Evolutionary conservation across 1,139 yeast genomes (phyloP).

Genomic region (Hyphopichia wangnamkhiaoensis): DNA sequence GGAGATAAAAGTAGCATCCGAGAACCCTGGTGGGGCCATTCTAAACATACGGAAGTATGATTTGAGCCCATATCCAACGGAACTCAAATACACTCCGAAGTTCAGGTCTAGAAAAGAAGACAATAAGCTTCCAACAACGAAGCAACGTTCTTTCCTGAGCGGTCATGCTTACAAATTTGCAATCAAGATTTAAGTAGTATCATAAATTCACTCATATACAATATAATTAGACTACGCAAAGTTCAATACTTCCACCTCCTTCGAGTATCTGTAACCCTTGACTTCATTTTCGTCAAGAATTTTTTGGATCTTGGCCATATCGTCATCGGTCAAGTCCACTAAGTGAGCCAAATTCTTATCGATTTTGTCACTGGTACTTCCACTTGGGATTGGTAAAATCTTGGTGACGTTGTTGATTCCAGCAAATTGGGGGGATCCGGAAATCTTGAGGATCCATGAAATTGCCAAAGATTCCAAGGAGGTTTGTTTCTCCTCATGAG

Average conservation of each 20-base stretch:
- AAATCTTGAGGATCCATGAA: conserved; percentile 61
- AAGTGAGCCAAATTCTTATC: conserved; percentile 53
- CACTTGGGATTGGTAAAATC: conserved; percentile 79
- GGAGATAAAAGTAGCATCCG: no score
- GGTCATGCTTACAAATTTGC: background rate
- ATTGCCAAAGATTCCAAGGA: conserved; percentile 70
- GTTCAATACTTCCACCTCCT: conserved; percentile 11
- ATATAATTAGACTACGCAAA: conserved; percentile 8
- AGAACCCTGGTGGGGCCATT: no score
- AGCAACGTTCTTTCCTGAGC: no score
- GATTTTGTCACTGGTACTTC: conserved; percentile 59
- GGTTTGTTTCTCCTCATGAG: conserved; percentile 40
- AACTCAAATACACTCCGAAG: no score
- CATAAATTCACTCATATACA: background rate
- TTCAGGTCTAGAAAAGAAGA: no score
- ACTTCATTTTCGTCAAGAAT: conserved; percentile 41
- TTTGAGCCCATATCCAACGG: no score
- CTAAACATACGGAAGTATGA: no score
- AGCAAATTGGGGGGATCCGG: conserved; percentile 24
- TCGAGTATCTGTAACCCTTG: conserved; percentile 53
- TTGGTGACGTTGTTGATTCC: conserved; percentile 49
- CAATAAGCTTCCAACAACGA: no score
- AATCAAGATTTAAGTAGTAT: background rate
- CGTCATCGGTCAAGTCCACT: conserved; percentile 50
- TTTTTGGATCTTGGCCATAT: conserved; percentile 50